Evolutionary conservation across 2,329 filamentous ascomycete species (phyloP).

Genomic region (Fusarium sterilihyphosum): DNA sequence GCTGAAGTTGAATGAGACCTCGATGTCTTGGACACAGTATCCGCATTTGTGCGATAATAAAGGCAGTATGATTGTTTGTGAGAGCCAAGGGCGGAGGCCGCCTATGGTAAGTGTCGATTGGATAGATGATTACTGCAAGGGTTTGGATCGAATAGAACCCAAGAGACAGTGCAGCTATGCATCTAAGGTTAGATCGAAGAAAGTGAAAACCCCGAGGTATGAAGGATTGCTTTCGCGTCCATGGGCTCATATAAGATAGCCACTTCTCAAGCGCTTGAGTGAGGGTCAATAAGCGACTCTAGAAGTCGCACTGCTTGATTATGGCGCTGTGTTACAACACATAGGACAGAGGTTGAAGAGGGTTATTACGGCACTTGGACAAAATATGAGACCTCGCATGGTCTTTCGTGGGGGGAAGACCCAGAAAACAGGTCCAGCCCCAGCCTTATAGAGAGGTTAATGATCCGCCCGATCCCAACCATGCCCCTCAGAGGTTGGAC

Average conservation of each 20-base stretch:
- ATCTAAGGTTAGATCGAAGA: neutral
- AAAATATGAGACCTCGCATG: constrained; percentile 3
- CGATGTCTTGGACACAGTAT: constrained; percentile 5
- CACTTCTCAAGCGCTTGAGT: neutral
- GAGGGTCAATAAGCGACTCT: neutral
- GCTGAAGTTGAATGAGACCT: neutral
- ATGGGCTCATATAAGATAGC: neutral
- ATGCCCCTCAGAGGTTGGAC: constrained; percentile 15
- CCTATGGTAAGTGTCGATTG: neutral
- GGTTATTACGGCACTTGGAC: neutral
- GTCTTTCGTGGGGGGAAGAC: constrained; percentile 1
- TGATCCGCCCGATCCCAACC: constrained; percentile 2
- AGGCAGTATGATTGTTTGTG: neutral
- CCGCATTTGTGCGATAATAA: neutral
- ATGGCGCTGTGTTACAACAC: neutral
- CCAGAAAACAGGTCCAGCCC: constrained; percentile 12
- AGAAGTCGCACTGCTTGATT: neutral
- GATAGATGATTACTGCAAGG: neutral
- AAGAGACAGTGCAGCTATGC: neutral
- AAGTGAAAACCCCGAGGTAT: neutral
- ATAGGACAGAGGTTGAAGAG: neutral
- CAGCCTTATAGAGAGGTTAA: constrained; percentile 24
- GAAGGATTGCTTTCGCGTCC: neutral
- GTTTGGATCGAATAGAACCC: neutral
- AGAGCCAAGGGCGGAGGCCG: constrained; percentile 4